Evolutionary conservation across 371 early-diverging fungal genomes (phyloP).

Genomic region (Smittium culicis): DNA sequence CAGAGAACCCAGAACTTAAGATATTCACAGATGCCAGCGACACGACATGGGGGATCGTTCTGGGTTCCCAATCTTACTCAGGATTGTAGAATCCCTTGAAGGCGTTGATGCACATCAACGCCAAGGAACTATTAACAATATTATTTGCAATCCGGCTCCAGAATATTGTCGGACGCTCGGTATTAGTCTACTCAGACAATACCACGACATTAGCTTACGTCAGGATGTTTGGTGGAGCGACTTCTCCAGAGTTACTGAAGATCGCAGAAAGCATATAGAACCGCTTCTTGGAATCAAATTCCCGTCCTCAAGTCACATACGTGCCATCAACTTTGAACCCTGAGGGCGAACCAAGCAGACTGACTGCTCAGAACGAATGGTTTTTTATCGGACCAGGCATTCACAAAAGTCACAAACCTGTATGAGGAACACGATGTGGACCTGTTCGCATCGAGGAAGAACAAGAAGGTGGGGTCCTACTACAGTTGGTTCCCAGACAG

Average conservation of each 20-base stretch:
- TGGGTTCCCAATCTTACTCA: not conserved
- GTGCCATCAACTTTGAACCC: not conserved
- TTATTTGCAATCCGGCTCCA: not conserved
- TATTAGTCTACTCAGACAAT: not conserved
- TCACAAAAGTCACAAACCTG: not conserved
- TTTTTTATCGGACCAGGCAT: not conserved
- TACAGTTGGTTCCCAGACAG: not conserved
- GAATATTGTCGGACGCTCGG: not conserved
- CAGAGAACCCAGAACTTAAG: not conserved
- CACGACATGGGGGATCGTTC: not conserved
- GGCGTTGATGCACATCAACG: not conserved
- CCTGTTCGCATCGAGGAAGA: not conserved
- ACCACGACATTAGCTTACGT: not conserved
- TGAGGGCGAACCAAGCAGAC: not conserved
- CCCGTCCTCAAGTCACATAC: not conserved
- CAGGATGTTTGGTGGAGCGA: not conserved
- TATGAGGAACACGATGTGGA: not conserved
- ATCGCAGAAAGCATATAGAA: not conserved
- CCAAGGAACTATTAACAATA: not conserved
- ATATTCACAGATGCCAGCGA: not conserved
- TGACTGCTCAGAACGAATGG: not conserved
- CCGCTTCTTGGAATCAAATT: not conserved
- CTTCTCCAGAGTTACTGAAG: not conserved
- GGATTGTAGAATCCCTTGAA: not conserved
- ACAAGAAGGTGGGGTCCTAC: constrained; percentile 1